A percentile compares a stretch with the other conserved stretches of the same genome.
Evolutionary conservation across 768 basidiomycete species (phyloP).

Genomic region (Phlebiopsis gigantea): DNA sequence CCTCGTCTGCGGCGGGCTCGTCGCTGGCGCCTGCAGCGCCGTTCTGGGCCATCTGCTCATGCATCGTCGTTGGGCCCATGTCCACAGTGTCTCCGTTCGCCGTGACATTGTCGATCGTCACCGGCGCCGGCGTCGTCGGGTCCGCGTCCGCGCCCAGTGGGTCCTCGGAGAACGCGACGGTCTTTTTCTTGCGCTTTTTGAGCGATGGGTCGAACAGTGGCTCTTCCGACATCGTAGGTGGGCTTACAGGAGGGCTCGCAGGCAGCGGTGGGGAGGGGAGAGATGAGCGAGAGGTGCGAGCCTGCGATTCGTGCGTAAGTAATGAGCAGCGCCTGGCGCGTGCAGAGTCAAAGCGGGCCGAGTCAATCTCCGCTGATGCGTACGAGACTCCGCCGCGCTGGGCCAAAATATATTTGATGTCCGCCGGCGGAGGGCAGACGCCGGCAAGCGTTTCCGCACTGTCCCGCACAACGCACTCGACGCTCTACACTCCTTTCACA

Average conservation of each 20-base stretch:
- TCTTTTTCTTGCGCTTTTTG: slow-evolving; percentile 81
- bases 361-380: background rate
- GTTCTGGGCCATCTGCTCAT: slow-evolving; percentile 67
- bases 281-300: slow-evolving; percentile 8
- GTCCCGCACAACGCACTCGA: slow-evolving; percentile 21
- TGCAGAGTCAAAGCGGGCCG: background rate
- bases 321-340: slow-evolving; percentile 9
- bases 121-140: slow-evolving; percentile 73
- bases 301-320: slow-evolving; percentile 1
- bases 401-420: background rate
- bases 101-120: slow-evolving; percentile 64
- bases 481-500: slow-evolving; percentile 16
- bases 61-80: slow-evolving; percentile 69
- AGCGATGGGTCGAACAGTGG: slow-evolving; percentile 80
- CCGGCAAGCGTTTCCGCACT: slow-evolving; percentile 17
- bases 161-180: slow-evolving; percentile 80
- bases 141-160: slow-evolving; percentile 68
- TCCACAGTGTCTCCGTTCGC: slow-evolving; percentile 69
- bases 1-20: slow-evolving; percentile 62
- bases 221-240: slow-evolving; percentile 49
- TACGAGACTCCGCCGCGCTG: background rate
- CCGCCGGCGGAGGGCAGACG: slow-evolving; percentile 3
- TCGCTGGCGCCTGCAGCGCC: slow-evolving; percentile 30
- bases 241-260: slow-evolving; percentile 15
- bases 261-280: slow-evolving; percentile 15